phyloP scores from a whole-genome alignment of 371 early-diverging fungal species.

The Mortierella sp. region DNA sequence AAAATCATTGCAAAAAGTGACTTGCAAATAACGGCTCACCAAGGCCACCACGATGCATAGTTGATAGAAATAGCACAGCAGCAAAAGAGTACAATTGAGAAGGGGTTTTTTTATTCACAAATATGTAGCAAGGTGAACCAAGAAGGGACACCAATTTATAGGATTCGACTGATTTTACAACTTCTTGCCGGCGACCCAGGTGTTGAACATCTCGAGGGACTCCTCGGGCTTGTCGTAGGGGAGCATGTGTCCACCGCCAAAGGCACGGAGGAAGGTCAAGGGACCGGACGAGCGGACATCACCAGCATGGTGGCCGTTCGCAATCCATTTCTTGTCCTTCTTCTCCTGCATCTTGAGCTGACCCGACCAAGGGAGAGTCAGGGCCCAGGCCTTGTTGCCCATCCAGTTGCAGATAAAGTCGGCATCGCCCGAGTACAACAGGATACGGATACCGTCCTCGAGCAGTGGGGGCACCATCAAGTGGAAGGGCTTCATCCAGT shows the following conservation, averaged over 20 bases:
- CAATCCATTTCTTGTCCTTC: conserved; percentile 71
- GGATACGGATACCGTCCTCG: conserved; percentile 82
- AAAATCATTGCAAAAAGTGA: neutral
- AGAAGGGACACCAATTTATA: neutral
- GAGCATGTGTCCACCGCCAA: conserved; percentile 93
- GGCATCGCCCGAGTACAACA: conserved; percentile 93
- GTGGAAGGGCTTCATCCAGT: conserved; percentile 93
- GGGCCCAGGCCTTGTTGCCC: conserved; percentile 94
- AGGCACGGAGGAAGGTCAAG: conserved; percentile 88
- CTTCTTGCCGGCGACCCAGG: conserved; percentile 65
- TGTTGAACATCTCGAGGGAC: conserved; percentile 74
- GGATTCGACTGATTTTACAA: conserved; percentile 7
- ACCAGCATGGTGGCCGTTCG: conserved; percentile 73
- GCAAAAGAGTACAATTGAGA: no score
- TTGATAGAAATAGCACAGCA: no score
- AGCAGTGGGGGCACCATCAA: conserved; percentile 80
- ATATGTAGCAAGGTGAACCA: neutral
- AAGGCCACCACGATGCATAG: no score
- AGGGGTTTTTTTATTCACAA: no score
- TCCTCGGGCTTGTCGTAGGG: conserved; percentile 73
- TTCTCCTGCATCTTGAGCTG: conserved; percentile 73
- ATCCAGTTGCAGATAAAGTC: conserved; percentile 94
- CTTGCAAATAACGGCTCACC: no score
- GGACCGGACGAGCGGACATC: conserved; percentile 76
- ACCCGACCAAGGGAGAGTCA: conserved; percentile 87